Conservation (phyloP, 352 stramenopile species). For the Halophytophthora batemanensis region DNA sequence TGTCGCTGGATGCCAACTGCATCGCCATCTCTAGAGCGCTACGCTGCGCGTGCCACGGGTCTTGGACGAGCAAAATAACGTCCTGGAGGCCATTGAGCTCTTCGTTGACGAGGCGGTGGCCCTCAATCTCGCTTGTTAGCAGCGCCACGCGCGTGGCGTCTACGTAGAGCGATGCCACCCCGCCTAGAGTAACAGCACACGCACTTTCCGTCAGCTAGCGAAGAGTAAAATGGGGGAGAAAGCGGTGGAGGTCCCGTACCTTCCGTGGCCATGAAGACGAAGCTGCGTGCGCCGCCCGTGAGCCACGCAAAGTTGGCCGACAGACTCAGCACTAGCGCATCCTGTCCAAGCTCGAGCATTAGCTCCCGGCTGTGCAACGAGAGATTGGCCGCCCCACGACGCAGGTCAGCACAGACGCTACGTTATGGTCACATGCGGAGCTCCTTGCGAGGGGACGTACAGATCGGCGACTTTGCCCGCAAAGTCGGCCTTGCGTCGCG, state of each 20-base stretch:
- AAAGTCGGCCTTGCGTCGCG: slow-evolving; percentile 44
- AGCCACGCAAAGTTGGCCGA: slow-evolving; percentile 72
- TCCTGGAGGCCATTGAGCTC: slow-evolving; percentile 53
- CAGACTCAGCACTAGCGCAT: slow-evolving; percentile 52
- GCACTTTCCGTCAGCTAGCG: neutral
- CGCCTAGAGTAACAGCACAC: slow-evolving; percentile 18
- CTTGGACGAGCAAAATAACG: slow-evolving; percentile 37
- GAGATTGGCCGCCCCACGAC: no score
- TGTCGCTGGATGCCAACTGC: slow-evolving; percentile 38
- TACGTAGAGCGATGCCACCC: slow-evolving; percentile 63
- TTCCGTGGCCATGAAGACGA: slow-evolving; percentile 69
- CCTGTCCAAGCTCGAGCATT: slow-evolving; percentile 35
- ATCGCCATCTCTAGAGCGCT: slow-evolving; percentile 26
- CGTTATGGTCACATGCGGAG: neutral
- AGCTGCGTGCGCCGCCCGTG: slow-evolving; percentile 53
- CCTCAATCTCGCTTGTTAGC: slow-evolving; percentile 75
- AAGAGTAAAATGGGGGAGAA: neutral
- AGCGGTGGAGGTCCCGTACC: slow-evolving; percentile 15
- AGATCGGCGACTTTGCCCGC: slow-evolving; percentile 39
- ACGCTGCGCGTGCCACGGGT: slow-evolving; percentile 53
- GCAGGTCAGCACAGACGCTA: neutral
- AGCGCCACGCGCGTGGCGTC: slow-evolving; percentile 45
- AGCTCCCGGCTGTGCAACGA: slow-evolving; percentile 32
- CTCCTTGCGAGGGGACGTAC: slow-evolving; percentile 23
- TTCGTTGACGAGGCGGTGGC: slow-evolving; percentile 64